Evolutionary conservation across 108 stramenopile genomes (phyloP).

Genomic region (Phaeodactylum tricornutum): DNA sequence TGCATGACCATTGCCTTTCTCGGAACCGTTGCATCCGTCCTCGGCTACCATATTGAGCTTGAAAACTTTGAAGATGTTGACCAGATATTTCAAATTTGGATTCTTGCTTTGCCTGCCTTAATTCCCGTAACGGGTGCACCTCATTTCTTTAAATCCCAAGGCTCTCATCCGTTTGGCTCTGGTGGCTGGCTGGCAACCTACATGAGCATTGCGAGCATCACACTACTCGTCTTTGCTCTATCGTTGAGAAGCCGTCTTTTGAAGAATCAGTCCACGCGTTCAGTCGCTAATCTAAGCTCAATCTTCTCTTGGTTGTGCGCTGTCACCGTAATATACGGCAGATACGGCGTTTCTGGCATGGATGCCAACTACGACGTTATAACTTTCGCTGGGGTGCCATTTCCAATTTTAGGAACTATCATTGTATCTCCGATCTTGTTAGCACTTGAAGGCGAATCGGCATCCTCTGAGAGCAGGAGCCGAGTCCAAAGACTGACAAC

Average conservation of each 20-base stretch:
- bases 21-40: slow-evolving; percentile 58
- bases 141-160: slow-evolving; percentile 24
- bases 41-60: slow-evolving; percentile 60
- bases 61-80: slow-evolving; percentile 57
- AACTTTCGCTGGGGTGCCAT: slow-evolving; percentile 45
- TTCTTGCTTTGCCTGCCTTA: slow-evolving; percentile 46
- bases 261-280: slow-evolving; percentile 41
- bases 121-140: slow-evolving; percentile 17
- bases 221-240: slow-evolving; percentile 34
- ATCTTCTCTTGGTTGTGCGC: slow-evolving; percentile 42
- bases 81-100: slow-evolving; percentile 52
- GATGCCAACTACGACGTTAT: slow-evolving; percentile 44
- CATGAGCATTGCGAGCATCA: slow-evolving; percentile 37
- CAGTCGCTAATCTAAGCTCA: slow-evolving; percentile 50
- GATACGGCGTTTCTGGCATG: slow-evolving; percentile 59
- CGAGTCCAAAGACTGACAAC: slow-evolving; percentile 27
- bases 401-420: slow-evolving; percentile 54
- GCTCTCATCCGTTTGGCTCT: slow-evolving; percentile 45
- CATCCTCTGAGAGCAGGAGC: slow-evolving; percentile 19
- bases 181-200: slow-evolving; percentile 70
- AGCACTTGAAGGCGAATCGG: slow-evolving; percentile 56
- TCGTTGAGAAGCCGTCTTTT: slow-evolving; percentile 29
- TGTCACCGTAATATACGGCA: slow-evolving; percentile 43
- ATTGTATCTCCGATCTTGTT: slow-evolving; percentile 45
- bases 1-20: slow-evolving; percentile 63